Base-by-base conservation (phyloP, 106 monocot species). In the Platanthera zijinensis region DNA sequence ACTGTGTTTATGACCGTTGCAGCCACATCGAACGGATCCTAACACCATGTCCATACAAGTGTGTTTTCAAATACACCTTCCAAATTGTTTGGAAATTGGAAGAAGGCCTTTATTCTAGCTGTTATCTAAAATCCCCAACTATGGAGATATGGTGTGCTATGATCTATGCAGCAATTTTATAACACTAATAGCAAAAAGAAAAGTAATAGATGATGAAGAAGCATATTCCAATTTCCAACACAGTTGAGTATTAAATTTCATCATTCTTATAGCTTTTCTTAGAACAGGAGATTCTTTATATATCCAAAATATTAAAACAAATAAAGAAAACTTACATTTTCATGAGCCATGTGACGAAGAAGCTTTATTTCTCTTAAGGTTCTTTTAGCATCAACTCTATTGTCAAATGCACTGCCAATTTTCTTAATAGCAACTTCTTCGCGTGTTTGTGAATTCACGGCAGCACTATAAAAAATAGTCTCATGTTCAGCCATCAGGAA, bases 381-480 rank as follows among this genome's bases (percentile, higher is more conserved):
- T 82, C 87, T 85, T 80, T 90, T 87, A 73, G 90, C 87, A 79
- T 90, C 90, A 71, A 90, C 81, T 74, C 87, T 71, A 76, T 90
- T 90, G 79, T 87, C 85, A 85, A 90, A 90, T 73, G 90, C 87
- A 83, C 83, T 87, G 10, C 90, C 90, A 77, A 90, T 87, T 80
- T 90, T 90, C 80, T 90, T 90, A 57, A 87, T 90, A 77, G 90
- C 90, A 85, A 90, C 90, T 83, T 87, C 90, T 83, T 90, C 87
- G 45, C 66, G 80, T 17, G 90, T 90, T 57, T 90, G 51, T 63
- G 87, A 87, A 81, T 90, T 90, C 7, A 90, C 76, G n/a, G 90
- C 90, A 79, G 90, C 87, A 81, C 90, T 90, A 46, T 52, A 73
- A 17, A 72, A 72, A 72, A 51, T 19, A 72, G n/a, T 3, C 61